Evolutionary conservation across 2,329 filamentous ascomycete genomes (phyloP).

Genomic region (Pseudogymnoascus destructans): DNA sequence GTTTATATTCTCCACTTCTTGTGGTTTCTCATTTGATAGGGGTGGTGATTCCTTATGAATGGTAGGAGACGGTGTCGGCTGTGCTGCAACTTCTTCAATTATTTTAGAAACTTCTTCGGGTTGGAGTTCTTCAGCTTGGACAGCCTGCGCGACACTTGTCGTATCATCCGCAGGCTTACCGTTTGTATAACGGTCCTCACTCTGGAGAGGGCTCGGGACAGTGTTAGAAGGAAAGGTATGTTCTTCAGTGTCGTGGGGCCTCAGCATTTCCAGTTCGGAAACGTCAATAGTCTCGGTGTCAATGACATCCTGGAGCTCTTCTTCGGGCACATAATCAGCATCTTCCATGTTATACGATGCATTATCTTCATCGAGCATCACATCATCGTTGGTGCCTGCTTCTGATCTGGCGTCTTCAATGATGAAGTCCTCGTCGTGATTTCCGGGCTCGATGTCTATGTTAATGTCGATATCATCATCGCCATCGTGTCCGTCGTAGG

Average conservation of each 20-base stretch:
- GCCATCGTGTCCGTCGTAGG: conserved; percentile 31
- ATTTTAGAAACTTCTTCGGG: conserved; percentile 2
- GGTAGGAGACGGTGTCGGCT: background rate
- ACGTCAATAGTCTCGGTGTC: background rate
- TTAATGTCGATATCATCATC: conserved; percentile 47
- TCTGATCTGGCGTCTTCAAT: conserved; percentile 36
- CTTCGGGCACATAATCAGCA: conserved; percentile 20
- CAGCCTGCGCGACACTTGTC: background rate
- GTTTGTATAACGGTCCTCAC: background rate
- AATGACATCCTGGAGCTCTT: conserved; percentile 17
- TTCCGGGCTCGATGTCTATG: conserved; percentile 35
- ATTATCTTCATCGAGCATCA: conserved; percentile 32
- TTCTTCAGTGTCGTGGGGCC: background rate
- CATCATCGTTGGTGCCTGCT: conserved; percentile 32
- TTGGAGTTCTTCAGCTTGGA: background rate
- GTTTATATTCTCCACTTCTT: background rate
- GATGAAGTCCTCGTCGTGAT: conserved; percentile 41
- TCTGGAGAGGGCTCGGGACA: background rate
- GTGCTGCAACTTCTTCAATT: background rate
- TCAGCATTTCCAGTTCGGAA: background rate
- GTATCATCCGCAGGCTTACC: background rate
- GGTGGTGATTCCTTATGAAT: background rate
- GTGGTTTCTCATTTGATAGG: background rate
- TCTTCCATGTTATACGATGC: conserved; percentile 29
- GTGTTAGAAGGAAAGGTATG: conserved; percentile 1